Evolutionary conservation across 495 filamentous ascomycete genomes (phyloP), one percentile per base, ranked within the genome.

Genomic region (Parmelia sp.): DNA sequence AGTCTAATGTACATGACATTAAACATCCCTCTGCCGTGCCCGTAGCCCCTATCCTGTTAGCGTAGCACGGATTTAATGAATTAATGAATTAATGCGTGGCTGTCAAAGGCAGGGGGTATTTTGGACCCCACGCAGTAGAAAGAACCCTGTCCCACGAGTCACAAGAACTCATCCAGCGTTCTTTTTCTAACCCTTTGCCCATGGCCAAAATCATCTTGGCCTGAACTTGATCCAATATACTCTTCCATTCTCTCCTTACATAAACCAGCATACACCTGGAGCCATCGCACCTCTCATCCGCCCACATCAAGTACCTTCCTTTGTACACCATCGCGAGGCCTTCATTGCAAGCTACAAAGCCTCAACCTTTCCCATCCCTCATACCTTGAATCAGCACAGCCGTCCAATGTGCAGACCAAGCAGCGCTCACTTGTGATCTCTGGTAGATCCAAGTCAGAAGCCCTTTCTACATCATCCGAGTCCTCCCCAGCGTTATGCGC

Each of bases 371-470:
- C 27, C 61, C 29, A 36, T 25, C n/a, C 19, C 44, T 25, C 12
- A 37, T 23, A 25, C 29, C 7, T 42, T 9, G n/a, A 42, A 7
- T 27, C n/a, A 33, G 23, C 17, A 25, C 17, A 14, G 14, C 61
- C n/a, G 31, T 55, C 57, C 44, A 33, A 64, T 64, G 44, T 12
- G 45, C 49, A 21, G 25, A 19, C 15, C n/a, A 42, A 11, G 27
- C 53, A 44, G 39, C 14, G 31, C 8, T 31, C 11, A 53, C 56
- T 58, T 64, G 62, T 51, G 56, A 60, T 64, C 62, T 55, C 62
- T 60, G 62, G 62, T 37, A 64, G 62, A 58, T 64, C 62, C 57
- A 64, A 60, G 42, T 27, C 10, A 14, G 4, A 36, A 53, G 62
- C 62, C 37, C n/a, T 21, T 33, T 40, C 47, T 33, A 40, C 8